Evolutionary conservation across 306 rosid genomes (phyloP), one percentile per base, ranked within the genome.

Genomic region (Begonia masoniana): DNA sequence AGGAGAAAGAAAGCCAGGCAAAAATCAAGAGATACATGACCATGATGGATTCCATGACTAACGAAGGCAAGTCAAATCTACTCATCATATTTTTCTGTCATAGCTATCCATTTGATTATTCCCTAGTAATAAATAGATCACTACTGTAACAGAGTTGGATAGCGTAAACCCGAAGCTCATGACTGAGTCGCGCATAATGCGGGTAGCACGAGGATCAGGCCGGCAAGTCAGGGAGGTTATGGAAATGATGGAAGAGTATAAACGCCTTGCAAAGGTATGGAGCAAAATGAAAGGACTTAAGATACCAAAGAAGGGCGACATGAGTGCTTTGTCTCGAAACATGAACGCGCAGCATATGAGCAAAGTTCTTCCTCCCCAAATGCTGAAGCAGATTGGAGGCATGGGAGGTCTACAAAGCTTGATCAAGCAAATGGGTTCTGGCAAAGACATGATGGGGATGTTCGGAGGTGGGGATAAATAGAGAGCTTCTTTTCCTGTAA

Each of bases 41-140:
- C 45, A 89, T 89, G 89, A 89, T 89, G 97, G 97, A 89, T 65
- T 85, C 97, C 0, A 88, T 88, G 96, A 84, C 96, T n/a, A 69
- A 81, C n/a, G 85, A 84, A 82, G 93, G 95, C 59, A 65, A 68
- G 77, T 56, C 41, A 49, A 55, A 46, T 12, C 43, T 21, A 15
- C 15, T 63, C 43, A 15, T 57, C 12, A 41, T 14, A 12, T 15
- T 5, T 10, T 36, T 51, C 14, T 12, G 15, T 1, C 0, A 15
- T 62, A 17, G 31, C 5, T 12, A 19, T 51, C 24, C 51, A 65
- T 47, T 68, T 56, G 15, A 52, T 15, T 51, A 35, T 60, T 56
- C 17, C 36, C 17, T 52, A 12, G 50, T 58, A 15, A 61, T 50
- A 16, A 49, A 57, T 55, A 70, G 56, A 56, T 63, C 17, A 59